Evolutionary conservation across 441 rosid species (phyloP).

Genomic region (Erodium moschatum): DNA sequence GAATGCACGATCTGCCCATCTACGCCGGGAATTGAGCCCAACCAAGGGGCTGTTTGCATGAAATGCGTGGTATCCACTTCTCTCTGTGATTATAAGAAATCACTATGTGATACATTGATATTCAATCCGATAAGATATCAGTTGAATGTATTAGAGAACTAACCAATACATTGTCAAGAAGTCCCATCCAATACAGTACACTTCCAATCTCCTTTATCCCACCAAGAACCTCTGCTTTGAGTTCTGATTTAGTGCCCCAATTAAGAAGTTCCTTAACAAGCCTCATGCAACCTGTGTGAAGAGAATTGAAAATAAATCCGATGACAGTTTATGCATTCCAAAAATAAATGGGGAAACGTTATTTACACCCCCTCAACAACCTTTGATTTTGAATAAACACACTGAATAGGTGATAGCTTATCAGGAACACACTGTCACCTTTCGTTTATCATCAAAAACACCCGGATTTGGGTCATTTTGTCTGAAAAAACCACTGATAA

Average conservation of each 20-base stretch:
- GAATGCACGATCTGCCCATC: conserved; percentile 84
- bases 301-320: conserved; percentile 16
- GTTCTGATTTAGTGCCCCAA: conserved; percentile 86
- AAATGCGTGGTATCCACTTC: conserved; percentile 77
- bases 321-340: background rate
- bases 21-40: conserved; percentile 72
- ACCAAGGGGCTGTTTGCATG: conserved; percentile 96
- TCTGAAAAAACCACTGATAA: no score
- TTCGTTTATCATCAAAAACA: no score
- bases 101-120: conserved; percentile 15
- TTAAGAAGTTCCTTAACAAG: conserved; percentile 82
- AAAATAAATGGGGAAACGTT: background rate
- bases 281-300: conserved; percentile 78
- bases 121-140: background rate
- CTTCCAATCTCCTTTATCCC: conserved; percentile 98
- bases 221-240: conserved; percentile 81
- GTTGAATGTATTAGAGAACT: conserved; percentile 30
- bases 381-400: no score
- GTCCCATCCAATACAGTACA: conserved; percentile 85
- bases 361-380: no score
- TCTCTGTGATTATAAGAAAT: conserved; percentile 48
- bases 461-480: no score
- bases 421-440: no score
- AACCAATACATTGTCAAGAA: conserved; percentile 91
- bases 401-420: no score